A percentile compares a stretch with the other conserved stretches of the same genome.
Evolutionary conservation across 1,284 basidiomycete genomes (phyloP).

Genomic region (Stereum hirsutum): DNA sequence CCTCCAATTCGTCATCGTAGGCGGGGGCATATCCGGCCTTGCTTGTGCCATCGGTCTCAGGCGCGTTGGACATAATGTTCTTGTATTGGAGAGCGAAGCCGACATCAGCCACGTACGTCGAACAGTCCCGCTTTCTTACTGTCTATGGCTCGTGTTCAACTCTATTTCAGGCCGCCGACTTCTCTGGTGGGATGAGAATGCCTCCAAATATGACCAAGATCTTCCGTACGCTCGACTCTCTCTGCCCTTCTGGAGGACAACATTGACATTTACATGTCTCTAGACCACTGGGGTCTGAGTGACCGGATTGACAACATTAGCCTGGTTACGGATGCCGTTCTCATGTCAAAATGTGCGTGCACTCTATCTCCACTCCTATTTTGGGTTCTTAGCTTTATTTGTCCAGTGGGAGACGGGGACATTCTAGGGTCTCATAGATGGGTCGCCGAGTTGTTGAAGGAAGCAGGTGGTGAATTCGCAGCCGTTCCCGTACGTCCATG

Average conservation of each 20-base stretch:
- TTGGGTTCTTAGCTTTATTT: not conserved
- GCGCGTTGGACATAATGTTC: conserved; percentile 44
- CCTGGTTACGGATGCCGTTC: conserved; percentile 22
- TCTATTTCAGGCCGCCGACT: conserved; percentile 10
- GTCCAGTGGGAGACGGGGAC: conserved; percentile 21
- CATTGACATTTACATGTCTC: too few relatives aligned
- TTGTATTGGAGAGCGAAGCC: conserved; percentile 39
- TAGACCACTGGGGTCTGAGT: conserved; percentile 46
- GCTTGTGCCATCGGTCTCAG: conserved; percentile 43
- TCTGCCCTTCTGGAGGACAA: too few relatives aligned
- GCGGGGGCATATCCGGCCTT: conserved; percentile 43
- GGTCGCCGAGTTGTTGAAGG: conserved; percentile 42
- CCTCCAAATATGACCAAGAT: conserved; percentile 51
- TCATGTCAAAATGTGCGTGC: too few relatives aligned
- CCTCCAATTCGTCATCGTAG: conserved; percentile 40
- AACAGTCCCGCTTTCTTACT: too few relatives aligned
- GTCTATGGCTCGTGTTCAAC: not conserved
- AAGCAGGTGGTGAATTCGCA: conserved; percentile 45
- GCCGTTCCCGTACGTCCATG: conserved; percentile 34
- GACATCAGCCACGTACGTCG: conserved; percentile 28
- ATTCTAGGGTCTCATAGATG: conserved; percentile 41
- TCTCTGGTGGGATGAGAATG: conserved; percentile 33
- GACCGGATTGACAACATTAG: conserved; percentile 26
- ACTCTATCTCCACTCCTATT: too few relatives aligned
- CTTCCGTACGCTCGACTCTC: too few relatives aligned